Base-by-base conservation (phyloP, 2,329 filamentous ascomycete genomes). In the Colletotrichum graminicola region DNA sequence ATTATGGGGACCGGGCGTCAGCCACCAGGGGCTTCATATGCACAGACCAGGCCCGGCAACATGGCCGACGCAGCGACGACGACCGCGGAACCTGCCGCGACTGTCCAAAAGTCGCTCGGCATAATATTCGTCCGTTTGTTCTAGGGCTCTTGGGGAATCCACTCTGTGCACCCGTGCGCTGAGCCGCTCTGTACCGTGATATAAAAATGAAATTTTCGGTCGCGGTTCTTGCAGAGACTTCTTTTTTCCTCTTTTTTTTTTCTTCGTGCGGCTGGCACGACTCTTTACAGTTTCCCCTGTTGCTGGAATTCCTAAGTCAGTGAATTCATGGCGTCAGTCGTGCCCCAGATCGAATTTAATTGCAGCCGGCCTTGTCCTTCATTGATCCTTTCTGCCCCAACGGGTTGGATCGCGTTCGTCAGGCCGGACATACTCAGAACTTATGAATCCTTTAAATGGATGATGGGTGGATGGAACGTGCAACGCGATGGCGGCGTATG, bases 331-430 rank as follows among this genome's bases (percentile, higher is more conserved):
- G 92, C 91, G 92, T 94, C 92, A 90, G 89, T 92, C 89, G 88
- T 89, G 91, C 90, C 91, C 88, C 88, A 95, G 92, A 93, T 80
- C 73, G 83, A 92, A 84, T 83, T 88, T 87, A 93, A 95, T 95
- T 94, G 92, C 92, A 93, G 85, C 86, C 83, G 85, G 84, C 86
- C 82, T 84, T 83, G 84, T 79, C 79, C 75, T 78, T 75, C 76
- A 63, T 32, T 67, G 67, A 61, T 72, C 68, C 45, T 39, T 18
- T 32, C 59, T 47, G 45, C 29, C 34, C 23, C 36, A 56, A 62
- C 66, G 49, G 51, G 52, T 60, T 71, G 47, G 49, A 47, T 68
- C 56, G 60, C 64, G 80, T 76, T 78, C 76, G 75, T 75, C 80
- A 80, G 81, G 81, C 79, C 78, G 83, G 83, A 87, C 84, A 87